Evolutionary conservation across 306 rosid genomes (phyloP).

Genomic region (Purshia tridentata): DNA sequence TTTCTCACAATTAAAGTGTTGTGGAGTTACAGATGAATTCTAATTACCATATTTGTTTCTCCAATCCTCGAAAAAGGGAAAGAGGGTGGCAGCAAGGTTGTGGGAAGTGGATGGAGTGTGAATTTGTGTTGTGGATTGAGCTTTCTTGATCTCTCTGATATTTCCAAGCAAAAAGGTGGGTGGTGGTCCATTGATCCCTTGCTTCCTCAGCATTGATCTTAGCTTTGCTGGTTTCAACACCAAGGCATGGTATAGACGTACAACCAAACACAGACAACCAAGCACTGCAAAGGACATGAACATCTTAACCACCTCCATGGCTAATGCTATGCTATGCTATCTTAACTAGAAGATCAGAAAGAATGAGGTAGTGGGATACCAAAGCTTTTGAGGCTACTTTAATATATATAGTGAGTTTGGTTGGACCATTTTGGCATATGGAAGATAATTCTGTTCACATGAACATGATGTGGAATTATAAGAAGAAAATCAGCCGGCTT

Average conservation of each 20-base stretch:
- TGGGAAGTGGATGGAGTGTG: background rate
- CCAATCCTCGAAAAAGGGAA: conserved; percentile 44
- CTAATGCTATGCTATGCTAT: too few species aligned
- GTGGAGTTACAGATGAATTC: too few species aligned
- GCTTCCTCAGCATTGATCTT: conserved; percentile 33
- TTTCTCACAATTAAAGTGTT: too few species aligned
- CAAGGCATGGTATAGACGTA: conserved; percentile 15
- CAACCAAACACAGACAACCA: conserved; percentile 7
- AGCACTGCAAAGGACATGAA: conserved; percentile 7
- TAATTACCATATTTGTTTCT: conserved; percentile 33
- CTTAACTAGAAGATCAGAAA: too few species aligned
- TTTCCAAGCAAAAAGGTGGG: conserved; percentile 43
- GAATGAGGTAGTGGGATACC: too few species aligned
- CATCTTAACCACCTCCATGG: conserved; percentile 12
- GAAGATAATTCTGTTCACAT: too few species aligned
- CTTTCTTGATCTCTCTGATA: conserved; percentile 31
- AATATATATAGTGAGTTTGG: too few species aligned
- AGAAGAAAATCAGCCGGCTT: too few species aligned
- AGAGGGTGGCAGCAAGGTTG: conserved; percentile 15
- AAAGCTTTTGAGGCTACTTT: too few species aligned
- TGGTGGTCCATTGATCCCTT: conserved; percentile 52
- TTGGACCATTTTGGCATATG: too few species aligned
- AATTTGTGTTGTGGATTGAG: background rate
- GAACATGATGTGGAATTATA: too few species aligned
- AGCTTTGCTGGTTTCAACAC: conserved; percentile 34